Base-by-base conservation (phyloP, 139 green algal species). In the Gonium pectorale region DNA sequence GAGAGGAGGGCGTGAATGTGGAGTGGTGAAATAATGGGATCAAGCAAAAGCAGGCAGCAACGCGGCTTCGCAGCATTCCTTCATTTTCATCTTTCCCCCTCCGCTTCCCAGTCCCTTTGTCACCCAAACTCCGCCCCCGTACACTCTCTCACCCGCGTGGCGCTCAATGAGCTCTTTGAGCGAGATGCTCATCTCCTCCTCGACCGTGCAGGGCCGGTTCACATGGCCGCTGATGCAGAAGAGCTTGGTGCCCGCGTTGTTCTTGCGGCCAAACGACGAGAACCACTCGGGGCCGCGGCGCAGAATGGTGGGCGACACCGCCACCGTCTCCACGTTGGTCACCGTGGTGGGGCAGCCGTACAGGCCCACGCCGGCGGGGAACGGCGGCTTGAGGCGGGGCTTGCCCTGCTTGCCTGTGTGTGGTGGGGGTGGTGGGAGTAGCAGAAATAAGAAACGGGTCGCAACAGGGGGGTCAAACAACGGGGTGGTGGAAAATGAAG, bases 161-260 rank as follows among this genome's bases (percentile, higher is more conserved):
- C 90, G 89, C 93, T 99, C 97, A 46, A 99, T 98, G 40, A 99
- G 95, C 91, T 99, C 96, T 85, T 92, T 93, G 62, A 99, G 92
- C 0, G 96, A 91, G 87, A 99, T 99, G 87, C 82, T 94, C 95
- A 99, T 98, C 93, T 99, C 97, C 93, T 99, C 97, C 92, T 99
- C 97, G 44, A 99, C 97, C 8, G 97, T 99, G 88, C 94, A 96
- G 4, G 97, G 97, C 63, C 95, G 93, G 94, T 99, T 99, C 46
- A 99, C 97, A 88, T 99, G 97, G 31, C 97, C 97, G 27, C 88
- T 96, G 91, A 99, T 99, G 94, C 96, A 98, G 91, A 97, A 99
- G 33, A 99, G 96, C 93, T 99, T 99, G 77, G 97, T 99, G 87
- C 97, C 97, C 27, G 92, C 86, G 91, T 99, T 99, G 94, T 98